Conservation (phyloP, 805 yeast genomes). For the Saturnispora zaruensis region DNA sequence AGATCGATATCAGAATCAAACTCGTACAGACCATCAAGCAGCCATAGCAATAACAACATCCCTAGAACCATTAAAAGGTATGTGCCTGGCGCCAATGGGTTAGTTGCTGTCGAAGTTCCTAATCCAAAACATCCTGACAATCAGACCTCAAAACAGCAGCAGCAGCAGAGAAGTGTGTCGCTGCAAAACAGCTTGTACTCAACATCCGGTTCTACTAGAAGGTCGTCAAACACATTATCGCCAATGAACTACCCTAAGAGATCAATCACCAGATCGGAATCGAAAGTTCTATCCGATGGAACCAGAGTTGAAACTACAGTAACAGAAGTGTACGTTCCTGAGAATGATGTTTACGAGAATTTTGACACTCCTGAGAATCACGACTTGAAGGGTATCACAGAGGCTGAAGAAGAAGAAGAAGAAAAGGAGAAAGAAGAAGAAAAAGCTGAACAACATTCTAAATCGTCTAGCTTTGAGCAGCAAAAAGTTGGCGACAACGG, state of each 20-base stretch:
- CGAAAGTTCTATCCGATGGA: conserved; percentile 13
- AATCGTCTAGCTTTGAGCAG: background rate
- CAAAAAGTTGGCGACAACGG: background rate
- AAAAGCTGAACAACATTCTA: background rate
- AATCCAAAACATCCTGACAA: conserved; percentile 21
- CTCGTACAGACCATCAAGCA: conserved; percentile 1
- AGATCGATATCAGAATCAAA: conserved; percentile 14
- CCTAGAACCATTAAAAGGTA: conserved; percentile 55
- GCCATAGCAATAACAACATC: conserved; percentile 3
- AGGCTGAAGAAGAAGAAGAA: conserved; percentile 4
- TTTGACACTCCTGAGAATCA: conserved; percentile 1
- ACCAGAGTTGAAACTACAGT: conserved; percentile 12
- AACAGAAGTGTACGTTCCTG: conserved; percentile 16
- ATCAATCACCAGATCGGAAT: conserved; percentile 10
- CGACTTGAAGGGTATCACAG: conserved; percentile 5
- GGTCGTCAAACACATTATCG: background rate
- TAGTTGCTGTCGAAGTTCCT: conserved; percentile 63
- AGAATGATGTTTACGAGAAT: conserved; percentile 8
- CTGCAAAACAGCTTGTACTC: background rate
- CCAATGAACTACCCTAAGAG: background rate
- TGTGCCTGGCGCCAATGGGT: conserved; percentile 66
- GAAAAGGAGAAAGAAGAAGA: background rate
- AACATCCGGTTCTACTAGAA: background rate
- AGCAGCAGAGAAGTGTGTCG: background rate
- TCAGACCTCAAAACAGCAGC: background rate